Base-by-base conservation (phyloP, 2,329 filamentous ascomycete species). In the Curvularia spicifera region DNA sequence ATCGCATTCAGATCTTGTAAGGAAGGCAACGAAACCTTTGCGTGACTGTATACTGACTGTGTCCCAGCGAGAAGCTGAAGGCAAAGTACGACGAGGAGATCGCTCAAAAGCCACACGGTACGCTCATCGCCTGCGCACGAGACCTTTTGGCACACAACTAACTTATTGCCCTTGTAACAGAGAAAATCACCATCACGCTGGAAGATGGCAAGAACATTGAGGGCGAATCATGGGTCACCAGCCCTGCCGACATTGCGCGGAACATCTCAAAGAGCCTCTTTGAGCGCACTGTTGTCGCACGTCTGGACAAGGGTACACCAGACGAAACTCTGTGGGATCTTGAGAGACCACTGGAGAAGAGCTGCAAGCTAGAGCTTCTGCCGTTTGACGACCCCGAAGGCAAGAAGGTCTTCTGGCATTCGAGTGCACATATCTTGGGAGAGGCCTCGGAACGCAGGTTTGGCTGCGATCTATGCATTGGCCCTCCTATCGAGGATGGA, bases 391-490 rank as follows among this genome's bases (percentile, higher is more conserved):
- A 89, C 76, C 76, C 77, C 4, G 79, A 91, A 79, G 94, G 92
- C 71, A 93, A 95, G 81, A 91, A 91, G 77, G 94, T 98, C 56
- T 99, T 97, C 81, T 99, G 94, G 94, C 95, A 98, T 79, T 96
- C 92, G 20, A 94, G 90, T 71, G 95, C 95, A 44, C 95, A 99
- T 77, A 89, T 96, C 65, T 86, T 99, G n/a, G 95, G 95, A 68
- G 95, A 98, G 79, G 93, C 93, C 59, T 91, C 90, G 49, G 95
- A 99, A 80, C 86, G 90, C 73, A 86, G 93, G 71, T 99, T 93
- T 74, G 91, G 93, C 59, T 97, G 94, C 80, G 89, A 91, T 70
- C 86, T 97, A 45, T 97, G 93, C 78, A 96, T 97, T 75, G 95
- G 95, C 24, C 95, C 95, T 33, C 95, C 92, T 9, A 93, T 94